Base-by-base conservation (phyloP, 345 rosid genomes). In the Eucalyptus albens region DNA sequence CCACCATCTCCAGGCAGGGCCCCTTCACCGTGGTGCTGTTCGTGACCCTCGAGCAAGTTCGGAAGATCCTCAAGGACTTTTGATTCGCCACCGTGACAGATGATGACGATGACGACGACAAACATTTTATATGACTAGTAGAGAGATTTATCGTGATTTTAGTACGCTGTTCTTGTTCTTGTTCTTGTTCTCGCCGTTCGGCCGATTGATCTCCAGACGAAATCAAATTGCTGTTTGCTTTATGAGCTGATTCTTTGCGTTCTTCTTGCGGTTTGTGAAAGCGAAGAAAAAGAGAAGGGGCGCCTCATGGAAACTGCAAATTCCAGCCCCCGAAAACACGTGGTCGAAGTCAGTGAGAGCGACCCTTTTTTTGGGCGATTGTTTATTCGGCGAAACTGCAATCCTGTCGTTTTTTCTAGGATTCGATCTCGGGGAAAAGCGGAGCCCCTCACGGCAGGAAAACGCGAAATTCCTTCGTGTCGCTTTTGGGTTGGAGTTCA, bases 21-120 rank as follows among this genome's bases (percentile, higher is more conserved):
- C 97, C 97, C 21, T 96, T 97, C 49, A 95, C 98, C 49, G 97
- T 97, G 83, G 95, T 96, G 65, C 91, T 97, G 81, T 97, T 96
- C 86, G 98, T 97, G 86, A 97, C 98, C 6, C 95, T 96, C 27
- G 99, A 97, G 91, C 97, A 95, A 91, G 93, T 95, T 8, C 92
- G 95, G 91, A 95, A 93, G 92, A 82, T 96, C 91, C 95, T 96
- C 83, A 93, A 93, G 90, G 96, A 95, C 50, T 95, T 93, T 81
- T 89, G 51, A 88, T 9, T 37, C 88, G 82, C 49, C 67, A 88
- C 16, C 16, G 31, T 1, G 69, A 62, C 69, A 29, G 62, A 56
- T 86, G 59, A 42, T 16, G 67, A 87, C 17, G 87, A 90, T 2
- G 86, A 90, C 47, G 92, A 90, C 29, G 90, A 90, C 69, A 87